phyloP scores from a whole-genome alignment of 129 eudicot genomes.

The Lonicera japonica region DNA sequence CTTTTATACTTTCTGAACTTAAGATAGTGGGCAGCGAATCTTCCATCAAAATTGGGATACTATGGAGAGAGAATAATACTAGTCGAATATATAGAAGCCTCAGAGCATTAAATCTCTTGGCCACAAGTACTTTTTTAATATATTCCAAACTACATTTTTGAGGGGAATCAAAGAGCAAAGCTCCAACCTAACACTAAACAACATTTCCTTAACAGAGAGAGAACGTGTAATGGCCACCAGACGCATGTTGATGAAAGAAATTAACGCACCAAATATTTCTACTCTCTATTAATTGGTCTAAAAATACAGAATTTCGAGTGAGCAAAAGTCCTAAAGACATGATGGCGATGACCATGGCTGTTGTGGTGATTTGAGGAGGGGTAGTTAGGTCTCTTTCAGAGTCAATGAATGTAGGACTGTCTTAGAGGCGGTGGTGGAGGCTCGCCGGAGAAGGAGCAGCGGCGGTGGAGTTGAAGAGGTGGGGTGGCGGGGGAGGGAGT shows the following conservation, averaged over 20 bases:
- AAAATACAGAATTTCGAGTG: background rate
- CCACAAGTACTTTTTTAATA: background rate
- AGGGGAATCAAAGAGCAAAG: background rate
- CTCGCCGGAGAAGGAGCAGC: slow-evolving; percentile 39
- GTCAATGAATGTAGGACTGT: background rate
- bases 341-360: too few relatives aligned
- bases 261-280: too few relatives aligned
- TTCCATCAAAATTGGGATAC: too few relatives aligned
- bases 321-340: background rate
- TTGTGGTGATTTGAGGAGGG: too few relatives aligned
- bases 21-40: too few relatives aligned
- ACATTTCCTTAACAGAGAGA: background rate
- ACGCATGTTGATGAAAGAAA: too few relatives aligned
- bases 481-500: slow-evolving; percentile 26
- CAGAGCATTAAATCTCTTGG: background rate
- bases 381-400: too few relatives aligned
- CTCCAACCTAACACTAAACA: background rate
- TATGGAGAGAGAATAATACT: too few relatives aligned
- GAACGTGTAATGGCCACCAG: too few relatives aligned
- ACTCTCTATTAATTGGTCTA: background rate
- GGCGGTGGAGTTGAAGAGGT: slow-evolving; percentile 40
- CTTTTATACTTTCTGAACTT: too few relatives aligned
- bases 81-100: too few relatives aligned
- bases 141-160: background rate
- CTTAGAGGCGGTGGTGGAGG: slow-evolving; percentile 32